Conservation (phyloP, 148 eudicot species). For the Cornus suecica region DNA sequence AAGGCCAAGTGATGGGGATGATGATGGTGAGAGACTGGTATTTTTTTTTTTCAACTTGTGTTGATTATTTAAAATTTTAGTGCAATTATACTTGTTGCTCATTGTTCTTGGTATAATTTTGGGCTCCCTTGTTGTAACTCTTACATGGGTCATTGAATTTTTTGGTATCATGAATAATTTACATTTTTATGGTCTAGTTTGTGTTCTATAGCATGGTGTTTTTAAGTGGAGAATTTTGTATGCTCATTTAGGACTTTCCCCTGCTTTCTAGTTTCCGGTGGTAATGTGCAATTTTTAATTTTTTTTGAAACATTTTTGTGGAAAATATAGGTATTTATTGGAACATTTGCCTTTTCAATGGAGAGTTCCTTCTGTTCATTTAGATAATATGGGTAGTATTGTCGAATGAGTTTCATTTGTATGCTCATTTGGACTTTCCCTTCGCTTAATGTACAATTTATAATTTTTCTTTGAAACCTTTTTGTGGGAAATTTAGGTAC, state of each 20-base stretch:
- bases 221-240: neutral
- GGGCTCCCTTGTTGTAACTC: neutral
- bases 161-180: neutral
- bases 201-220: neutral
- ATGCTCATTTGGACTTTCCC: neutral
- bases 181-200: neutral
- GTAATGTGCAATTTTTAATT: no score
- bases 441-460: no score
- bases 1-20: slow-evolving; percentile 56
- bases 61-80: neutral
- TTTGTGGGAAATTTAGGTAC: neutral
- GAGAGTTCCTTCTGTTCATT: no score
- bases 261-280: no score
- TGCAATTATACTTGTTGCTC: neutral
- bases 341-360: neutral
- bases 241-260: neutral
- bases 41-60: neutral
- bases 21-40: slow-evolving; percentile 13
- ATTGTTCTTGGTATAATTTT: neutral
- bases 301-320: neutral
- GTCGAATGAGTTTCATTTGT: no score
- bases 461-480: neutral
- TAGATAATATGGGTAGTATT: no score
- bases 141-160: neutral
- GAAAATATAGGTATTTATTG: neutral